phyloP scores from a whole-genome alignment of 192 early-diverging fungal genomes.

The Phlyctochytrium arcticum region DNA sequence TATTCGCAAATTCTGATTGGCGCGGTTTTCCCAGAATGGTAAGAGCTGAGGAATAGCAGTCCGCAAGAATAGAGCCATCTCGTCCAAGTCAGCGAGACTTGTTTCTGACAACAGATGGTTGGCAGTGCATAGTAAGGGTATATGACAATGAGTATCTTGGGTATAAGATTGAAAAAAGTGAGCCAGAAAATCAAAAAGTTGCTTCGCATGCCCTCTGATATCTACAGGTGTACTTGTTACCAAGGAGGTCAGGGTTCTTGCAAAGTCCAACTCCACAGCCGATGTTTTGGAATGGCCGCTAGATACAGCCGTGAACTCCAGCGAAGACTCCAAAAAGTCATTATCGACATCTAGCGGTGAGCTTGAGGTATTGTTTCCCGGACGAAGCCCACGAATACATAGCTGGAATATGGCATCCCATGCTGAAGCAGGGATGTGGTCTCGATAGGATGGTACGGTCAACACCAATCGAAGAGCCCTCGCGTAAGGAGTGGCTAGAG shows the following conservation, averaged over 20 bases:
- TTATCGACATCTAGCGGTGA: too few relatives aligned
- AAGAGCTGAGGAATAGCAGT: constrained; percentile 2
- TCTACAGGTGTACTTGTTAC: constrained; percentile 6
- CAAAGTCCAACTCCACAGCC: constrained; percentile 7
- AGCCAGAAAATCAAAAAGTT: constrained; percentile 9
- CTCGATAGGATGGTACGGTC: constrained; percentile 1
- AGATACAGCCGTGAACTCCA: background rate
- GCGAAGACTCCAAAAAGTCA: too few relatives aligned
- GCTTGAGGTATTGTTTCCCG: too few relatives aligned
- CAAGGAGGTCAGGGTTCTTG: constrained; percentile 3
- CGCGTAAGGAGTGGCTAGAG: constrained; percentile 8
- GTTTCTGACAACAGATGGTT: constrained; percentile 21
- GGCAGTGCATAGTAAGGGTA: constrained; percentile 7
- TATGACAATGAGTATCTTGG: constrained; percentile 10
- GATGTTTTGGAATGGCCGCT: background rate
- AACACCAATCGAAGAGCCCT: constrained; percentile 7
- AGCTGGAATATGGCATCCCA: constrained; percentile 14
- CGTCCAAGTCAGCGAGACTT: background rate
- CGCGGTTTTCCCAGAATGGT: constrained; percentile 13
- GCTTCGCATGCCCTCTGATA: background rate
- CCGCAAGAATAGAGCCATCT: background rate
- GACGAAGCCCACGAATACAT: background rate
- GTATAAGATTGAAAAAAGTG: background rate
- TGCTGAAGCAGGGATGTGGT: background rate
- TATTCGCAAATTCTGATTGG: background rate